phyloP scores from a whole-genome alignment of 2,329 filamentous ascomycete genomes.

The Chrysosporium queenslandicum region DNA sequence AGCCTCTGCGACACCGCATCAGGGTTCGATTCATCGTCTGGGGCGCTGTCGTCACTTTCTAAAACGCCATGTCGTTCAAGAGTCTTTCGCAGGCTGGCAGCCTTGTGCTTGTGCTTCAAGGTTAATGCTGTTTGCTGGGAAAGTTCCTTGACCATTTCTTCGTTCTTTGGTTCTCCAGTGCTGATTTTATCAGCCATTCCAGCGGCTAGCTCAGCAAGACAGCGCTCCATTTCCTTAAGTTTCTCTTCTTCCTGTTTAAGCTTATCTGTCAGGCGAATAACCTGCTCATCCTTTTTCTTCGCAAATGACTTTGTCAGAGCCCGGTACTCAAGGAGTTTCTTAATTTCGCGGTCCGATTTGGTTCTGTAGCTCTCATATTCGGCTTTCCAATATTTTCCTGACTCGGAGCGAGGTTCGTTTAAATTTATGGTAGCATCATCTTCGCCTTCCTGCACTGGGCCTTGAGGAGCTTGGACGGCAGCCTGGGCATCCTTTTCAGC shows the following conservation, averaged over 20 bases:
- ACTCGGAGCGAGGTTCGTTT: slow-evolving; percentile 46
- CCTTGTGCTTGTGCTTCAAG: slow-evolving; percentile 38
- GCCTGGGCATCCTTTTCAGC: not conserved
- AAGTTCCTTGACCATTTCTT: slow-evolving; percentile 35
- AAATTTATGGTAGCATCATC: slow-evolving; percentile 46
- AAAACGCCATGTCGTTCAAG: slow-evolving; percentile 35
- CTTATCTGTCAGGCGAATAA: slow-evolving; percentile 43
- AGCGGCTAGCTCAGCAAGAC: slow-evolving; percentile 35
- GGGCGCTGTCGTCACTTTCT: slow-evolving; percentile 22
- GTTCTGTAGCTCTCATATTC: slow-evolving; percentile 51
- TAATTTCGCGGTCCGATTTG: slow-evolving; percentile 50
- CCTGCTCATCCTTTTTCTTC: slow-evolving; percentile 49
- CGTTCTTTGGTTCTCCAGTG: slow-evolving; percentile 24
- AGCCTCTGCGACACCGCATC: slow-evolving; percentile 22
- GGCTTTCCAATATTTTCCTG: slow-evolving; percentile 53
- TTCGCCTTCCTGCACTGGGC: slow-evolving; percentile 22
- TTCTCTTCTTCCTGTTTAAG: slow-evolving; percentile 43
- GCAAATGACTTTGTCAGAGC: slow-evolving; percentile 51
- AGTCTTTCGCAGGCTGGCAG: slow-evolving; percentile 28
- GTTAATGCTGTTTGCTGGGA: slow-evolving; percentile 38
- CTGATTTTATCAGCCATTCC: slow-evolving; percentile 25
- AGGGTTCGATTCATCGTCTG: slow-evolving; percentile 17
- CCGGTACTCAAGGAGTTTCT: slow-evolving; percentile 51
- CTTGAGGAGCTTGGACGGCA: not conserved
- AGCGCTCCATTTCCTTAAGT: slow-evolving; percentile 37